Conservation (phyloP, 2,329 filamentous ascomycete genomes). For the Mycosphaerella sp. region DNA sequence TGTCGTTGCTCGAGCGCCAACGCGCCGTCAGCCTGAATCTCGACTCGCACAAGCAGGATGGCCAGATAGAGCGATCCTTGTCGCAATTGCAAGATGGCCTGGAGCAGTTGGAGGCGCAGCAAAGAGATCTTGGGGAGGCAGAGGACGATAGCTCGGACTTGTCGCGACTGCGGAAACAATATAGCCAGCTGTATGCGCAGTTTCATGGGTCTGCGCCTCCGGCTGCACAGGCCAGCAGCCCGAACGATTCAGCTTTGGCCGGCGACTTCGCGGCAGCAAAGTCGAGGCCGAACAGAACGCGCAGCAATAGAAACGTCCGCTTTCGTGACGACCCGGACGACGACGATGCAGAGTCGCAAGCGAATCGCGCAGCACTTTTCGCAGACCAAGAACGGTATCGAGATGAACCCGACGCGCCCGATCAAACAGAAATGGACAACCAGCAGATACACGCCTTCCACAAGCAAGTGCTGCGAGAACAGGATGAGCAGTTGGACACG, state of each 20-base stretch:
- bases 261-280: conserved; percentile 60
- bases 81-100: conserved; percentile 81
- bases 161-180: conserved; percentile 63
- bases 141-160: conserved; percentile 52
- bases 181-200: conserved; percentile 69
- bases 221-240: conserved; percentile 49
- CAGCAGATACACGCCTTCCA: conserved; percentile 84
- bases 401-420: conserved; percentile 54
- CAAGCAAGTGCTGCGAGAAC: conserved; percentile 70
- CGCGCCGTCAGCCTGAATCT: conserved; percentile 76
- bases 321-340: conserved; percentile 61
- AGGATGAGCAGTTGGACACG: conserved; percentile 87
- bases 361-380: conserved; percentile 55
- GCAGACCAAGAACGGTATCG: conserved; percentile 48
- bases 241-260: conserved; percentile 59
- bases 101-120: conserved; percentile 58
- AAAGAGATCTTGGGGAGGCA: conserved; percentile 60
- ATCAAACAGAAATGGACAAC: conserved; percentile 62
- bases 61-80: conserved; percentile 80
- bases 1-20: conserved; percentile 87
- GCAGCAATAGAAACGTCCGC: conserved; percentile 51
- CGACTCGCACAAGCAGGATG: conserved; percentile 73
- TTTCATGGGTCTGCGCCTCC: conserved; percentile 61
- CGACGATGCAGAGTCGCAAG: conserved; percentile 44
- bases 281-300: conserved; percentile 38